A percentile compares a stretch with the other conserved stretches of the same genome.
These are phyloP conservation scores for Penicillium manginii DNA, from an alignment of 495 filamentous ascomycete species.

Conservation along the genomic window DNA sequence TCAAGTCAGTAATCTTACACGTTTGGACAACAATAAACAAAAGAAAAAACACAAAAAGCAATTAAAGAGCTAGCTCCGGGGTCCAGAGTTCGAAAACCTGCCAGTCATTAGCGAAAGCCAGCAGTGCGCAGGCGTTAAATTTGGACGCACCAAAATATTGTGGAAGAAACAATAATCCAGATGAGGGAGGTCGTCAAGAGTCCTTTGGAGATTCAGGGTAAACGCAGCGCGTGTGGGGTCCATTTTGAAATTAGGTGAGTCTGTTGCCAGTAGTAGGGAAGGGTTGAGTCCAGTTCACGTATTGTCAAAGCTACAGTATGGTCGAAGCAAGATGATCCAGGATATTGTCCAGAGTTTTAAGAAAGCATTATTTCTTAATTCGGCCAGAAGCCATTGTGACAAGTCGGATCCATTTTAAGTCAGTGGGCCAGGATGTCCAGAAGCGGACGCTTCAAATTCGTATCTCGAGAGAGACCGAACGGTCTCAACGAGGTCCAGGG, in stretches of 20 bases:
- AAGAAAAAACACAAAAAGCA: constrained; percentile 12
- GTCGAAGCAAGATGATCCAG: constrained; percentile 17
- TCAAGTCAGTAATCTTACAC: constrained; percentile 43
- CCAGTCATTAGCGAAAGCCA: constrained; percentile 18
- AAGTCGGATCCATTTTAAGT: constrained; percentile 20
- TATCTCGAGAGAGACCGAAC: constrained; percentile 22
- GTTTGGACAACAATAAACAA: constrained; percentile 15
- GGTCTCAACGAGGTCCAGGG: constrained; percentile 20
- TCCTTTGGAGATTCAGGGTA: not conserved
- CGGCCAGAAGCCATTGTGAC: constrained; percentile 10
- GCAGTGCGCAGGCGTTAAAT: not conserved
- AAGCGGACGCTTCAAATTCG: constrained; percentile 20
- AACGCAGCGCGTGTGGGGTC: not conserved
- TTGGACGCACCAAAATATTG: constrained; percentile 24
- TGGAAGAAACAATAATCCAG: constrained; percentile 13
- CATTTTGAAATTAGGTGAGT: not conserved
- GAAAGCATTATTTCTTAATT: constrained; percentile 2
- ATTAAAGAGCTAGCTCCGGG: constrained; percentile 23
- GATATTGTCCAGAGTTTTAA: not conserved
- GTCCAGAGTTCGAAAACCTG: constrained; percentile 30
- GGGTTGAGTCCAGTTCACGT: constrained; percentile 5
- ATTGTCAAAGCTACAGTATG: constrained; percentile 12
- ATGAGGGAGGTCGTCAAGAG: not conserved
- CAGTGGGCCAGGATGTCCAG: constrained; percentile 22
- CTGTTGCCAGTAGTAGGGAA: constrained; percentile 3